These are phyloP conservation scores for Marvania coccoides DNA, from an alignment of 139 green algal species.

Conservation along the genomic window DNA sequence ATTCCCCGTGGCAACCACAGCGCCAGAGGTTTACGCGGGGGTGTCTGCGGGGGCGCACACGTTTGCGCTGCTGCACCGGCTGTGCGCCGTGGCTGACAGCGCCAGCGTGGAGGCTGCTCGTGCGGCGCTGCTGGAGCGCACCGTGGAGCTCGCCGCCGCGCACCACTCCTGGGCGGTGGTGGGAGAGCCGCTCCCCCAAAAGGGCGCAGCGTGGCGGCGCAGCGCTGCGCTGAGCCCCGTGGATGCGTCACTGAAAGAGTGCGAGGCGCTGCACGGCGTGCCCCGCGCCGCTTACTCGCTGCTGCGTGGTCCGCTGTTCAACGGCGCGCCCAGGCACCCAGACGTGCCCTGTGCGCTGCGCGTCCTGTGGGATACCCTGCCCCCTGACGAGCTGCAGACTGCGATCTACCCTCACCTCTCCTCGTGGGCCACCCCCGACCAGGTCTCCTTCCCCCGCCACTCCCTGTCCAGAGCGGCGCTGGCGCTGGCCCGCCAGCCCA, in stretches of 20 bases:
- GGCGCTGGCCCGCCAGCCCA: conserved; percentile 39
- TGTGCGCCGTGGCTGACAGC: conserved; percentile 61
- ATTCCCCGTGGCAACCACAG: conserved; percentile 20
- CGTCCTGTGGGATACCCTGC: conserved; percentile 51
- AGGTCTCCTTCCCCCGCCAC: conserved; percentile 48
- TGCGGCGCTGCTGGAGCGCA: background rate
- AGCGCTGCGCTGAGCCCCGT: conserved; percentile 16
- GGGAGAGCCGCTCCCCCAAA: background rate
- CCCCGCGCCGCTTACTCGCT: conserved; percentile 81
- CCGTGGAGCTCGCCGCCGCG: background rate
- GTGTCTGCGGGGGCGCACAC: conserved; percentile 41
- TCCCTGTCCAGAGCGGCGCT: conserved; percentile 56
- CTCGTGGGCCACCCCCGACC: conserved; percentile 42
- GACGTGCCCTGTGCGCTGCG: conserved; percentile 59
- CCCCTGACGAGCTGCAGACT: conserved; percentile 53
- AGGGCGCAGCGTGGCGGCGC: background rate
- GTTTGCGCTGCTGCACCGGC: conserved; percentile 79
- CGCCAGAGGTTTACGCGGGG: conserved; percentile 55
- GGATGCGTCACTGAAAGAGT: conserved; percentile 56
- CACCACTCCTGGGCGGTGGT: background rate
- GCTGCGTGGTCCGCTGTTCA: conserved; percentile 63
- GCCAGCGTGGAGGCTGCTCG: background rate
- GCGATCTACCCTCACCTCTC: conserved; percentile 74
- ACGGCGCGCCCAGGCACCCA: conserved; percentile 34
- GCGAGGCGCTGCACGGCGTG: conserved; percentile 50